Conservation (phyloP, 2,329 filamentous ascomycete species). For the Penicillium sumatraense region DNA sequence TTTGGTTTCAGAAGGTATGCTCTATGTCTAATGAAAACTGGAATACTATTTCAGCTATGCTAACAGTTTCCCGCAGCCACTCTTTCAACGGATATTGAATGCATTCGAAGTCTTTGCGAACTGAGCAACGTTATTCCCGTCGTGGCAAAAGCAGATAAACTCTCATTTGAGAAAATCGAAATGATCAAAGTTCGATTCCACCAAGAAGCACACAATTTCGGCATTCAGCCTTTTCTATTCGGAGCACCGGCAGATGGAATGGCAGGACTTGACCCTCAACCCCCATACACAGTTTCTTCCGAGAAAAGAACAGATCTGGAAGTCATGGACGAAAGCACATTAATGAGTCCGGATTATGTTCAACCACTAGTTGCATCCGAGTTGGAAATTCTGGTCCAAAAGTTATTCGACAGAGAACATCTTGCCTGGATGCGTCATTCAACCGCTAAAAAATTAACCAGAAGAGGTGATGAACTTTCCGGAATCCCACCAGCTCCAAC, state of each 20-base stretch:
- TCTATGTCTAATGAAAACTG: background rate
- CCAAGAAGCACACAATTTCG: constrained; percentile 44
- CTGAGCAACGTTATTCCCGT: constrained; percentile 86
- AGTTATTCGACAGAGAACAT: constrained; percentile 77
- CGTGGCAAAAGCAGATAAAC: constrained; percentile 74
- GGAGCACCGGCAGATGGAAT: constrained; percentile 39
- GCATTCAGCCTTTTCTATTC: constrained; percentile 71
- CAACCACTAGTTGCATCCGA: constrained; percentile 80
- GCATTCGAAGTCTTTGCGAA: constrained; percentile 69
- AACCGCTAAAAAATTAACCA: constrained; percentile 78
- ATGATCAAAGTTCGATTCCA: constrained; percentile 60
- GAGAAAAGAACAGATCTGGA: constrained; percentile 72
- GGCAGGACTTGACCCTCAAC: constrained; percentile 36
- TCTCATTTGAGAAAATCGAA: constrained; percentile 62
- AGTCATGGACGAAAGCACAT: constrained; percentile 85
- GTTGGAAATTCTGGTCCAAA: constrained; percentile 68
- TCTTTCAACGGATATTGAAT: constrained; percentile 69
- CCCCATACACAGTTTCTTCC: constrained; percentile 78
- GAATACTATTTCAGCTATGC: background rate
- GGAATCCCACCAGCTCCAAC: constrained; percentile 12
- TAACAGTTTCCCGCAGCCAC: constrained; percentile 50
- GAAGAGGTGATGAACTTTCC: constrained; percentile 62
- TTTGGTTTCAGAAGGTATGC: constrained; percentile 72
- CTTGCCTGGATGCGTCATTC: constrained; percentile 81
- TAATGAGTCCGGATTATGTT: constrained; percentile 91